A percentile compares a stretch with the other conserved stretches of the same genome.
Conservation (phyloP, 805 yeast species). For the Grigorovia jiainica region DNA sequence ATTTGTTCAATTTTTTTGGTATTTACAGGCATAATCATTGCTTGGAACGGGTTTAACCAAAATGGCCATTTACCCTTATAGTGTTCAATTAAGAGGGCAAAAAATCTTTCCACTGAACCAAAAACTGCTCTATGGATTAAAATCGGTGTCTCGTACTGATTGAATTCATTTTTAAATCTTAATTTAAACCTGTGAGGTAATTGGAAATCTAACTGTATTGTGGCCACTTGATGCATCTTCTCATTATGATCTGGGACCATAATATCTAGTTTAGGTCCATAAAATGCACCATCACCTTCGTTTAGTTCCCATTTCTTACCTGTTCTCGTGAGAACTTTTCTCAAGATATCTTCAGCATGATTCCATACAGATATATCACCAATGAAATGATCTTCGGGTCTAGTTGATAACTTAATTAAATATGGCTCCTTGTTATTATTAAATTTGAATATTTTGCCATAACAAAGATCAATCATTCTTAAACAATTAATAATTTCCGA, state of each 20-base stretch:
- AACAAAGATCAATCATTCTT: constrained; percentile 64
- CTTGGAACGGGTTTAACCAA: constrained; percentile 92
- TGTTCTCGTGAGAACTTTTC: constrained; percentile 44
- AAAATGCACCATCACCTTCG: constrained; percentile 92
- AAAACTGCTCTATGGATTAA: constrained; percentile 93
- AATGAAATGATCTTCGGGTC: constrained; percentile 68
- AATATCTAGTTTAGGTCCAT: constrained; percentile 94
- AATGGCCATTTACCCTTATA: constrained; percentile 94
- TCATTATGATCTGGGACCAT: constrained; percentile 69
- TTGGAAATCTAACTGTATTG: constrained; percentile 92
- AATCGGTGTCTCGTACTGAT: constrained; percentile 60
- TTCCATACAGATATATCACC: constrained; percentile 78
- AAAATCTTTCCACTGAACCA: constrained; percentile 87
- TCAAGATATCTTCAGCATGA: constrained; percentile 63
- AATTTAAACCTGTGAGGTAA: constrained; percentile 78
- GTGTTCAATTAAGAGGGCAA: constrained; percentile 85
- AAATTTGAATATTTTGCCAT: constrained; percentile 43
- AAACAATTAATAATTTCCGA: constrained; percentile 66
- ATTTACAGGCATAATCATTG: constrained; percentile 71
- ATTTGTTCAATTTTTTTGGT: constrained; percentile 38
- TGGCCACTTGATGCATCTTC: constrained; percentile 87
- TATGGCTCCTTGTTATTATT: constrained; percentile 33
- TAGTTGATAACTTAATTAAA: constrained; percentile 66
- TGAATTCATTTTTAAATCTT: constrained; percentile 49
- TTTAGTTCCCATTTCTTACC: constrained; percentile 59